Evolutionary conservation across 352 stramenopile species (phyloP), one percentile per base, ranked within the genome.

Genomic region (Globisporangium viniferum): DNA sequence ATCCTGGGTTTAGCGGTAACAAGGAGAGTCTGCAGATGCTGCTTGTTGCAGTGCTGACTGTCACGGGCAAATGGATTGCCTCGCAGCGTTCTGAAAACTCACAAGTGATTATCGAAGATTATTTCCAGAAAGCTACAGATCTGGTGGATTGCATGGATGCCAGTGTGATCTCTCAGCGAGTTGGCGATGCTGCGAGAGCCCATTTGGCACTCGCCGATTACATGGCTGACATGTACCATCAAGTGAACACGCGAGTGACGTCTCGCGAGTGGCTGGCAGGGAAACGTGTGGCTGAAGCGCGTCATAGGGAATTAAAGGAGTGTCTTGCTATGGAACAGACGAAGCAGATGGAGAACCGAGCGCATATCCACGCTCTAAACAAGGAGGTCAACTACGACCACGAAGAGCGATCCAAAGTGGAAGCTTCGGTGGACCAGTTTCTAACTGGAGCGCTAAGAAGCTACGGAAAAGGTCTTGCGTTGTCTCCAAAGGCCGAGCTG

Each of bases 1-100:
- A 76, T 20, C 71, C 62, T 36, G 61, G 56, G 48, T 41, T 24
- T 14, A 36, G 48, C 20, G 59, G 76, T 27, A 36, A 36, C 1
- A 72, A 39, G 12, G 66, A 73, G 29, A 44, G 7, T 20, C 69
- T 94, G 27, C 71, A 81, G 57, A 77, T 93, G 57, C 61, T 93
- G 5, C 83, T 84, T 24, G 80, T 92, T 3, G 72, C 82, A 31
- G 81, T 81, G 5, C 66, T 96, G 29, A 93, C 86, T 3, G 78
- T 86, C 8, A 97, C 92, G 51, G 94, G 95, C 18, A 90, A 92
- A 55, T 99, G 95, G 96, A 91, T 98, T 71, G 89, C 91, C 22
- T 91, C 92, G 63, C 92, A 98, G 70, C 94, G 95, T 61, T 94
- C 95, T 1, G 93, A 98, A 67, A 91, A 86, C 72, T 96, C 89